These are phyloP conservation scores for Diospyros kaki DNA, from an alignment of 148 eudicot genomes.

Conservation along the genomic window DNA sequence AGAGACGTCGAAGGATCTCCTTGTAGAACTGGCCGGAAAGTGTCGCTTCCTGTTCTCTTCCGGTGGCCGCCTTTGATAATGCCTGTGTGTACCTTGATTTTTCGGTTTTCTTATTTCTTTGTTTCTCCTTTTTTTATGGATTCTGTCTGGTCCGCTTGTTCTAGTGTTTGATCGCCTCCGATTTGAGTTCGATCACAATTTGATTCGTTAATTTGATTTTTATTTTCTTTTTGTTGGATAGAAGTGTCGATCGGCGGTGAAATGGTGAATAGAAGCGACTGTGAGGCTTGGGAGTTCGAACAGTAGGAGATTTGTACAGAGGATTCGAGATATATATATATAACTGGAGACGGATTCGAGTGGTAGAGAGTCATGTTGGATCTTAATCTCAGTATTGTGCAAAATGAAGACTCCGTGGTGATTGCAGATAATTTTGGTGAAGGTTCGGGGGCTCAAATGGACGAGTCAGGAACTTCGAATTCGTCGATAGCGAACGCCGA, in stretches of 20 bases:
- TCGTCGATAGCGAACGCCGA: slow-evolving; percentile 41
- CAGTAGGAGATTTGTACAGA: neutral
- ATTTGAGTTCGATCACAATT: neutral
- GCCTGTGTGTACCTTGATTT: neutral
- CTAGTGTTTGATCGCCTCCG: neutral
- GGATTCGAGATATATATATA: neutral
- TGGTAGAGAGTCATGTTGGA: slow-evolving; percentile 13
- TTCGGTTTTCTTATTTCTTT: neutral
- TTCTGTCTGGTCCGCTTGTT: neutral
- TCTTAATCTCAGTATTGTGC: slow-evolving; percentile 10
- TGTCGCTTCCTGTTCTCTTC: neutral
- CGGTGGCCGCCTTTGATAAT: neutral
- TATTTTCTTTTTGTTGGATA: slow-evolving; percentile 4
- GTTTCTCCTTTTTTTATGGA: neutral
- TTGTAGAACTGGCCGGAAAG: neutral
- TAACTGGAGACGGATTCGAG: neutral
- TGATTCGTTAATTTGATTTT: neutral
- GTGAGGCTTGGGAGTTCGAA: neutral
- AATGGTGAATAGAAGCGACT: neutral
- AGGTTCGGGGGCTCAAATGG: slow-evolving; percentile 16
- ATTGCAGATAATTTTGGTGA: neutral
- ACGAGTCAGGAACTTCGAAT: slow-evolving; percentile 32
- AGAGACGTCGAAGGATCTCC: neutral
- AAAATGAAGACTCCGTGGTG: neutral
- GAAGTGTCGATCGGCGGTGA: neutral